Evolutionary conservation across 2,329 filamentous ascomycete species (phyloP).

Genomic region (Chaetomiaceae sp.): DNA sequence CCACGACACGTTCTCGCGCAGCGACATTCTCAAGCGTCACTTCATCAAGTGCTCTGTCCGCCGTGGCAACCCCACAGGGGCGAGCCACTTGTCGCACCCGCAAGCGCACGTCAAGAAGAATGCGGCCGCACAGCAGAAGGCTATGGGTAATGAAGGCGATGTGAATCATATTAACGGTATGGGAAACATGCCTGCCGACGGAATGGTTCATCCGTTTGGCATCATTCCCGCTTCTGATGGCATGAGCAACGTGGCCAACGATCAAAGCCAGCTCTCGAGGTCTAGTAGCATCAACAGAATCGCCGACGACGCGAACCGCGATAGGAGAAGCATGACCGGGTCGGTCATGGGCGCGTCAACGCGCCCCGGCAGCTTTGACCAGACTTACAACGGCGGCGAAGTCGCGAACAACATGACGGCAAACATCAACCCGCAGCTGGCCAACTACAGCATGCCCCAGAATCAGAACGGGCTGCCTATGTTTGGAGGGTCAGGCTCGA

Average conservation of each 20-base stretch:
- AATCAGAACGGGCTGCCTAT: constrained; percentile 61
- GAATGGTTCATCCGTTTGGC: constrained; percentile 47
- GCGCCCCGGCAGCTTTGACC: constrained; percentile 41
- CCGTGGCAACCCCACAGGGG: constrained; percentile 90
- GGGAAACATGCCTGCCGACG: constrained; percentile 53
- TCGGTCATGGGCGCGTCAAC: constrained; percentile 47
- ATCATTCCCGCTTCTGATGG: constrained; percentile 49
- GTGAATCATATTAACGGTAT: constrained; percentile 59
- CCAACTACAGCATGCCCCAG: constrained; percentile 60
- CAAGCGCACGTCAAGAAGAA: constrained; percentile 84
- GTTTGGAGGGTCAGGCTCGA: constrained; percentile 56
- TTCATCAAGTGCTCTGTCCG: constrained; percentile 99
- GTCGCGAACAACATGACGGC: constrained; percentile 58
- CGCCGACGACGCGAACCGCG: constrained; percentile 49
- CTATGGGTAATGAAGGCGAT: constrained; percentile 49
- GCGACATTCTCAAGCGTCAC: constrained; percentile 97
- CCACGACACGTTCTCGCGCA: constrained; percentile 95
- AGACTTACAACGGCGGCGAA: constrained; percentile 54
- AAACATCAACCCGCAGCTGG: constrained; percentile 58
- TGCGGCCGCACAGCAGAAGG: constrained; percentile 53
- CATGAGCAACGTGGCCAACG: constrained; percentile 56
- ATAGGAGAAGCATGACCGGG: constrained; percentile 54
- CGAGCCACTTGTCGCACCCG: constrained; percentile 89
- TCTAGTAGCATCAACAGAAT: constrained; percentile 57
- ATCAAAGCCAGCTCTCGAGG: constrained; percentile 59